Conservation (phyloP, 179 eudicot species). For the Drosera spatulata region DNA sequence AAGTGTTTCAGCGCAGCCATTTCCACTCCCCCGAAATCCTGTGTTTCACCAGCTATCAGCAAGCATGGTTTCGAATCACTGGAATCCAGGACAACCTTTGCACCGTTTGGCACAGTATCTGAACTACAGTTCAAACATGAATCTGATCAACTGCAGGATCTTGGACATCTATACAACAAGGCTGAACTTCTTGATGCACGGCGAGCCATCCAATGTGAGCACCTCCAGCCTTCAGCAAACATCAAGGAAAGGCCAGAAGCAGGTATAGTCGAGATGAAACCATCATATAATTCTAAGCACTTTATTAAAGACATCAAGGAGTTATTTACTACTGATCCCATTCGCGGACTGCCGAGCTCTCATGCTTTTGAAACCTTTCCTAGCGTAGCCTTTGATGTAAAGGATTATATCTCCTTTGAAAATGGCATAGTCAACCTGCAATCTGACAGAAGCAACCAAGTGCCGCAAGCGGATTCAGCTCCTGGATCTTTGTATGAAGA, state of each 20-base stretch:
- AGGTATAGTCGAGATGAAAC: constrained; percentile 13
- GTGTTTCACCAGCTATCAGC: constrained; percentile 24
- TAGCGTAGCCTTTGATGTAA: constrained; percentile 6
- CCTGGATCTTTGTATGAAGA: constrained; percentile 30
- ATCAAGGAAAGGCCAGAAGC: constrained; percentile 22
- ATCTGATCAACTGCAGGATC: constrained; percentile 15
- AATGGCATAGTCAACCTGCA: constrained; percentile 19
- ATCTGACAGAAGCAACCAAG: constrained; percentile 22
- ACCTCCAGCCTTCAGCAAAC: constrained; percentile 4
- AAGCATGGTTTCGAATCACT: constrained; percentile 19
- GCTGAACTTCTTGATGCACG: constrained; percentile 16
- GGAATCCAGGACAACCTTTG: constrained; percentile 20
- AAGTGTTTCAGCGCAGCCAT: constrained; percentile 17
- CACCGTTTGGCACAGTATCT: constrained; percentile 19
- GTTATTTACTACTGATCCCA: constrained; percentile 10
- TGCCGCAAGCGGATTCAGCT: constrained; percentile 19
- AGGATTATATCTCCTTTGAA: constrained; percentile 13
- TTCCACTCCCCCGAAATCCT: constrained; percentile 26
- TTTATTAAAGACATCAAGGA: constrained; percentile 13
- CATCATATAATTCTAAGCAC: constrained; percentile 17
- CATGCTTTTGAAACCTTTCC: constrained; percentile 5
- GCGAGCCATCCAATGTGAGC: constrained; percentile 15
- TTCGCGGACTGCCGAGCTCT: constrained; percentile 3
- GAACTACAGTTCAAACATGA: constrained; percentile 29
- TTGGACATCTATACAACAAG: constrained; percentile 23